Evolutionary conservation across 306 rosid genomes (phyloP), one percentile per base, ranked within the genome.

Genomic region (Urtica urens): DNA sequence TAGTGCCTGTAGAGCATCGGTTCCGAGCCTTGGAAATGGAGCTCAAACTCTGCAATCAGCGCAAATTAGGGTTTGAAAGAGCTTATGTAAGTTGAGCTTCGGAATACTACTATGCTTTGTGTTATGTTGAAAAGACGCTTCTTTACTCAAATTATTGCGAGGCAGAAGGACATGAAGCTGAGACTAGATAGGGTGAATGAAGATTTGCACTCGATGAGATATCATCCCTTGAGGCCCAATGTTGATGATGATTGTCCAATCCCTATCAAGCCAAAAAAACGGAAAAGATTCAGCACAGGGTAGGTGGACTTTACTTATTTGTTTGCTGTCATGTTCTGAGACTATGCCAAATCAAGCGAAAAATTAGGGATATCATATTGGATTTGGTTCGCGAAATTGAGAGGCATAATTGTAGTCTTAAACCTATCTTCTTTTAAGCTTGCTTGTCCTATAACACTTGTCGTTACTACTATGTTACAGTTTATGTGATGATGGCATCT

Each of bases 221-320:
- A 88, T 79, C 77, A 83, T 62, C 97, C 97, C 66, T 47, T 83
- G 17, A 39, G 18, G 57, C 70, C 62, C 64, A 45, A 23, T 20
- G 68, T 50, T 13, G 23, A 53, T 16, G 63, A 18, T 28, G 73
- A 53, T 35, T 46, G 30, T 19, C 27, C 29, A 15, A 17, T 24
- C 28, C 28, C 17, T n/a, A 0, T 55, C 59, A 70, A 51, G 70
- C 19, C 25, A 11, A 88, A 75, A 73, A 83, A 56, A 72, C 34
- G 58, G 46, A 78, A 68, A 74, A 77, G 63, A 69, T 65, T 49
- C 56, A 53, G 38, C 38, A 42, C n/a, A 34, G 37, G 60, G 82
- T 72, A 58, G 74, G 4, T 22, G n/a, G n/a, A n/a, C n/a, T n/a
- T n/a, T n/a, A n/a, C n/a, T n/a, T n/a, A n/a, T n/a, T n/a, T n/a